phyloP scores from a whole-genome alignment of 2,329 filamentous ascomycete genomes.

The Diaporthe aspalathi region DNA sequence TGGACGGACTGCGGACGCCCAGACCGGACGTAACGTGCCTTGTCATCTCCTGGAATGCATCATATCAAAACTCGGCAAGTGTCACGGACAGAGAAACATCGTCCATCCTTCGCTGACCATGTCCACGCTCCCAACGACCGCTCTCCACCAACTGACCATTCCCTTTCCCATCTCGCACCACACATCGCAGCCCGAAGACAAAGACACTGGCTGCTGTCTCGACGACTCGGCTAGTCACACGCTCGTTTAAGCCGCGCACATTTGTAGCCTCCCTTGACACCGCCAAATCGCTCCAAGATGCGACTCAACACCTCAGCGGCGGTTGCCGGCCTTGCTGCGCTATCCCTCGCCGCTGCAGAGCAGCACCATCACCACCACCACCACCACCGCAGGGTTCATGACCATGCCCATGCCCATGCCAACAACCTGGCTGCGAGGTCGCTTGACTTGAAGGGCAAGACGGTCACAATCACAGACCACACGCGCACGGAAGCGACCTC shows the following conservation, averaged over 20 bases:
- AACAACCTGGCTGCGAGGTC: slow-evolving; percentile 30
- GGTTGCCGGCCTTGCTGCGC: slow-evolving; percentile 22
- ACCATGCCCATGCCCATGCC: slow-evolving; percentile 29
- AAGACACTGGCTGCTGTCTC: not conserved
- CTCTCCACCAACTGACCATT: slow-evolving; percentile 1
- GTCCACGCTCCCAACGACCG: not conserved
- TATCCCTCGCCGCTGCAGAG: slow-evolving; percentile 30
- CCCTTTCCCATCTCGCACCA: not conserved
- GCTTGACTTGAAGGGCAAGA: slow-evolving; percentile 35
- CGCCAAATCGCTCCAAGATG: slow-evolving; percentile 21
- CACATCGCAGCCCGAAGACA: not conserved
- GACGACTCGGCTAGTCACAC: slow-evolving; percentile 9
- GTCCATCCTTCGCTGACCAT: not conserved
- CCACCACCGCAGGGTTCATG: slow-evolving; percentile 28
- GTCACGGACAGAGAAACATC: not conserved
- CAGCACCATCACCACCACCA: slow-evolving; percentile 33
- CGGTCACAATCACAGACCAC: slow-evolving; percentile 51
- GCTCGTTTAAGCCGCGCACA: slow-evolving; percentile 9
- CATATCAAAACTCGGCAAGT: slow-evolving; percentile 16
- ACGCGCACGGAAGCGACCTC: slow-evolving; percentile 54
- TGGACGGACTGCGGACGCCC: slow-evolving; percentile 5
- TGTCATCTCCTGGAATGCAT: slow-evolving; percentile 23
- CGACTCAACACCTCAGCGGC: slow-evolving; percentile 5
- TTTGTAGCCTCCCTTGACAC: slow-evolving; percentile 21
- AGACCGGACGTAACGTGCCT: slow-evolving; percentile 3